These are phyloP conservation scores for Aspergillus floridensis DNA, from an alignment of 2,329 filamentous ascomycete genomes.

Conservation along the genomic window DNA sequence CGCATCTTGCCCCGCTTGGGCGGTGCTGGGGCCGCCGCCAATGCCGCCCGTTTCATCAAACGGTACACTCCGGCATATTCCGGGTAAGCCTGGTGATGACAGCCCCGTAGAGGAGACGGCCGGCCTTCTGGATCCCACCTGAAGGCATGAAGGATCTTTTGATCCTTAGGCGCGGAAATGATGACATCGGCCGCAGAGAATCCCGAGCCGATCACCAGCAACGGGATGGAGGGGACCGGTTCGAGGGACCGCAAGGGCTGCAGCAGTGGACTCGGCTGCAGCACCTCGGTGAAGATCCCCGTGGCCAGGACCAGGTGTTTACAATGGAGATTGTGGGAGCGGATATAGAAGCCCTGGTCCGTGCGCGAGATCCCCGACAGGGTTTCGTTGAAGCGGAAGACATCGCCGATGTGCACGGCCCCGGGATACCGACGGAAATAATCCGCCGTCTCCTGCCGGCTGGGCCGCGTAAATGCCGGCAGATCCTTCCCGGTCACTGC, in stretches of 20 bases:
- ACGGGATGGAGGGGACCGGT: constrained; percentile 33
- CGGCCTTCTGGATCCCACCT: constrained; percentile 57
- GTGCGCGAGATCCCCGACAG: constrained; percentile 47
- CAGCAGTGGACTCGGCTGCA: constrained; percentile 52
- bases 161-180: constrained; percentile 51
- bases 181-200: constrained; percentile 63
- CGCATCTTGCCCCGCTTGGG: constrained; percentile 26
- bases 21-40: constrained; percentile 19
- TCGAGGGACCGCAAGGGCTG: constrained; percentile 43
- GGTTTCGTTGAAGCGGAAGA: constrained; percentile 45
- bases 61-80: constrained; percentile 61
- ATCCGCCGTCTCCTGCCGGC: constrained; percentile 53
- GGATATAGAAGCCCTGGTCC: constrained; percentile 49
- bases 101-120: constrained; percentile 57
- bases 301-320: constrained; percentile 58
- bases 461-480: constrained; percentile 55
- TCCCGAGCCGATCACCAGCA: constrained; percentile 60
- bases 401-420: constrained; percentile 51
- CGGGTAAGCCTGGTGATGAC: constrained; percentile 60
- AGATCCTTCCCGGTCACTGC: constrained; percentile 41
- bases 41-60: constrained; percentile 56
- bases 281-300: constrained; percentile 57
- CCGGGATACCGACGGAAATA: constrained; percentile 56
- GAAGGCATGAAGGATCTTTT: constrained; percentile 58
- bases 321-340: constrained; percentile 53